phyloP scores from a whole-genome alignment of 352 stramenopile genomes.

The Halophytophthora polymorphica region DNA sequence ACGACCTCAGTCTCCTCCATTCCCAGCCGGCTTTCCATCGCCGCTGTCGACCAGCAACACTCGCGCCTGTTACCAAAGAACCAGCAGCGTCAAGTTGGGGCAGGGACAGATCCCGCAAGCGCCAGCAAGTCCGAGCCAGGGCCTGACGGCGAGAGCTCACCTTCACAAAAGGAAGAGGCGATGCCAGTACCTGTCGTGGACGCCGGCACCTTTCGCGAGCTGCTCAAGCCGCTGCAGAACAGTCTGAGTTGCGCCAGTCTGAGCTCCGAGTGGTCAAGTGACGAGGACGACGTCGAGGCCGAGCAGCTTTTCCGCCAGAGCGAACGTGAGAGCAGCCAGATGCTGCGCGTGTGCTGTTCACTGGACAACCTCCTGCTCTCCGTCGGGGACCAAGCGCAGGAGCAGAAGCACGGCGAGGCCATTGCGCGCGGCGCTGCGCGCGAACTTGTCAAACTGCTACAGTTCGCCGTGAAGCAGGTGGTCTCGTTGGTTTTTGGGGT shows the following conservation, averaged over 20 bases:
- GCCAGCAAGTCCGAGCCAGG: not conserved
- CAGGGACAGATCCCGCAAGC: conserved; percentile 15
- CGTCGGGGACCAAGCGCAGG: conserved; percentile 41
- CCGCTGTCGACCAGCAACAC: conserved; percentile 22
- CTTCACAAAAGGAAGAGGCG: not conserved
- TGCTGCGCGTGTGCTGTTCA: conserved; percentile 63
- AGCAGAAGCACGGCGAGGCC: conserved; percentile 44
- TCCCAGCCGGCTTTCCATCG: conserved; percentile 20
- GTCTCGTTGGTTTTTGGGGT: conserved; percentile 18
- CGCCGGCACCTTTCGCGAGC: conserved; percentile 37
- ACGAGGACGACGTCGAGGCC: conserved; percentile 34
- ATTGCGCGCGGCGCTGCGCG: conserved; percentile 43
- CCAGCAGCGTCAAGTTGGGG: conserved; percentile 21
- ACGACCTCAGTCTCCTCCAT: conserved; percentile 4
- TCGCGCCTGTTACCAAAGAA: conserved; percentile 35
- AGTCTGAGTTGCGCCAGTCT: conserved; percentile 46
- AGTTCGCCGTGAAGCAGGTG: conserved; percentile 50
- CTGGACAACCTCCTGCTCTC: conserved; percentile 62
- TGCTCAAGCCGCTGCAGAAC: conserved; percentile 52
- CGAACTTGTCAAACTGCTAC: conserved; percentile 43
- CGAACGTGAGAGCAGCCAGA: conserved; percentile 50
- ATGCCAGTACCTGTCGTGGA: not conserved
- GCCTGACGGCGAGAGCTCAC: not conserved
- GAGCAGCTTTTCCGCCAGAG: conserved; percentile 30
- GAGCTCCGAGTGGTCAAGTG: conserved; percentile 29